Conservation (phyloP, 1,139 yeast genomes). For the Hansenula anomala region DNA sequence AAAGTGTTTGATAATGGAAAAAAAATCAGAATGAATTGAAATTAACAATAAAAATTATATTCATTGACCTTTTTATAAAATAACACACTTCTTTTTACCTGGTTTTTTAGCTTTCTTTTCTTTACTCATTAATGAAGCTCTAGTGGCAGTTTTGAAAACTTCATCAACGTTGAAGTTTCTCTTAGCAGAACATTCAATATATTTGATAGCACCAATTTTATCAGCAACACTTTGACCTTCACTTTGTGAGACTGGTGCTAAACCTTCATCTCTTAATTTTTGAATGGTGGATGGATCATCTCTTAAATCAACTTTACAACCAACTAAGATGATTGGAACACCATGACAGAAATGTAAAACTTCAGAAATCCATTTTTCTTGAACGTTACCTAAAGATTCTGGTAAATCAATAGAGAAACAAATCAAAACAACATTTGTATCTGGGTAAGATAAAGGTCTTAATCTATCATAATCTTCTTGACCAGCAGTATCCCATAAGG, state of each 20-base stretch:
- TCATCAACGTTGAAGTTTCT: slow-evolving; percentile 88
- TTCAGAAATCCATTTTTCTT: slow-evolving; percentile 94
- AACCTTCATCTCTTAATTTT: slow-evolving; percentile 68
- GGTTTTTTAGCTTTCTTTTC: slow-evolving; percentile 26
- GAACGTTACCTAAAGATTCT: slow-evolving; percentile 88
- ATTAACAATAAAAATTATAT: no score
- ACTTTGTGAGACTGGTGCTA: slow-evolving; percentile 67
- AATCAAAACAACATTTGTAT: slow-evolving; percentile 85
- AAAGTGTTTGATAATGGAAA: no score
- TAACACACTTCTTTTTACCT: slow-evolving; percentile 30
- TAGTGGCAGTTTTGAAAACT: slow-evolving; percentile 88
- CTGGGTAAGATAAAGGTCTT: slow-evolving; percentile 91
- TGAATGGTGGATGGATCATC: slow-evolving; percentile 75
- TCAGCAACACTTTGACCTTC: slow-evolving; percentile 87
- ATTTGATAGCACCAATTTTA: slow-evolving; percentile 80
- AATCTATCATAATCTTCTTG: slow-evolving; percentile 96
- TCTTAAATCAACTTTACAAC: slow-evolving; percentile 89
- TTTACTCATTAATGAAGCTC: slow-evolving; percentile 41
- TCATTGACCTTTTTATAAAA: slow-evolving; percentile 21
- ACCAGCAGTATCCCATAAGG: slow-evolving; percentile 98
- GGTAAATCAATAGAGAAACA: slow-evolving; percentile 92
- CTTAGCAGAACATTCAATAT: slow-evolving; percentile 92
- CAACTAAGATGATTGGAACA: slow-evolving; percentile 90
- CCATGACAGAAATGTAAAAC: slow-evolving; percentile 93
- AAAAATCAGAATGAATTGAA: no score